A percentile compares a stretch with the other conserved stretches of the same genome.
Evolutionary conservation across 106 monocot genomes (phyloP).

Genomic region (Dioscorea alata): DNA sequence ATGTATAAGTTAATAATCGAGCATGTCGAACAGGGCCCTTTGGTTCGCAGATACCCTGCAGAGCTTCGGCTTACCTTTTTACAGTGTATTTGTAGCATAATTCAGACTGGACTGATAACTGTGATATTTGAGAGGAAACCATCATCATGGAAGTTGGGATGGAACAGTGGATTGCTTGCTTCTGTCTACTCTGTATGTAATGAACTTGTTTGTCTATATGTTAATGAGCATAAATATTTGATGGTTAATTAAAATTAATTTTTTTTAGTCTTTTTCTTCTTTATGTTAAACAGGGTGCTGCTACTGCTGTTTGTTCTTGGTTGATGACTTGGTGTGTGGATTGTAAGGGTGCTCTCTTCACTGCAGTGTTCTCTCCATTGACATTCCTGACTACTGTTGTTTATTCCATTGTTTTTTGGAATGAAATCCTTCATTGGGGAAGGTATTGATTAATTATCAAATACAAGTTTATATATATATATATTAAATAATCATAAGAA

Average conservation of each 20-base stretch:
- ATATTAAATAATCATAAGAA: too few relatives aligned
- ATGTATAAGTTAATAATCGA: too few relatives aligned
- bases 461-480: neutral
- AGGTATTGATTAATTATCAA: neutral
- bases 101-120: neutral
- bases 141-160: neutral
- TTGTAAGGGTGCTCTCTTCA: slow-evolving; percentile 3
- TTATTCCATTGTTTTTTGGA: neutral
- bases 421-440: slow-evolving; percentile 1
- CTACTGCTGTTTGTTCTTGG: neutral
- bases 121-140: neutral
- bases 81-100: neutral
- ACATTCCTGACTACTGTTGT: neutral
- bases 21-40: neutral
- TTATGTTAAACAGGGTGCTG: neutral
- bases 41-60: neutral
- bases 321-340: slow-evolving; percentile 1
- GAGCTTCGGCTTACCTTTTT: neutral
- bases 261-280: too few relatives aligned
- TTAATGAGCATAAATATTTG: neutral
- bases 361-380: slow-evolving; percentile 1
- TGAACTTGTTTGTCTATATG: neutral
- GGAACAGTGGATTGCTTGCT: neutral
- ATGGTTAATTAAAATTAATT: neutral
- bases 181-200: neutral